Base-by-base conservation (phyloP, 2,329 filamentous ascomycete species). In the Pseudocercospora macadamiae region DNA sequence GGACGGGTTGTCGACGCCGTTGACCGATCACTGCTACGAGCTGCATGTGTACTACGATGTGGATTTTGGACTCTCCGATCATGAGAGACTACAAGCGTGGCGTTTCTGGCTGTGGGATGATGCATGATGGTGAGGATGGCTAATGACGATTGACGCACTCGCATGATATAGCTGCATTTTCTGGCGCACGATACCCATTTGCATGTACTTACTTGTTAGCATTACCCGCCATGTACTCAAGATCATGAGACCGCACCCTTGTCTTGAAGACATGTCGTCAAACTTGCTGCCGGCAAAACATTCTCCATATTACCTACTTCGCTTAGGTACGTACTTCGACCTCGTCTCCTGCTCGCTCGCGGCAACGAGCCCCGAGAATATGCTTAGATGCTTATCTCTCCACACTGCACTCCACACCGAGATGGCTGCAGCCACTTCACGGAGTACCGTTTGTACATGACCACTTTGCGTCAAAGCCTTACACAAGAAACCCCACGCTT, bases 181-280 rank as follows among this genome's bases (percentile, higher is more conserved):
- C 58, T 58, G 44, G 51, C 60, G 60, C 58, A 51, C 53, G 44
- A 65, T 65, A 63, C 58, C 63, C 63, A 63, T 47, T 59, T 58
- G 54, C 54, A 48, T 49, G 47, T 23, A 49, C 47, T 34, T 49
- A 32, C 16, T 32, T 49, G 47, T 16, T 49, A 49, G 47, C 47
- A 49, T 49, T 18, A 18, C 25, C 23, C 19, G 25, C 9, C 5
- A 30, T 28, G 30, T 18, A 44, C n/a, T 44, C 19, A 19, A 26
- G 8, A 36, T 44, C 23, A 28, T 18, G 10, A 7, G 26, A 45
- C 55, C 26, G 47, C 4, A 32, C n/a, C 1, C 10, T n/a, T n/a
- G n/a, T n/a, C n/a, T n/a, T n/a, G 32, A 51, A 23, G 49, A 51
- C 16, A 36, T 37, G 21, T 42, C 32, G 21, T 28, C 49, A 53